phyloP scores from a whole-genome alignment of 176 grass and related monocot genomes.

The Zizania latifolia region DNA sequence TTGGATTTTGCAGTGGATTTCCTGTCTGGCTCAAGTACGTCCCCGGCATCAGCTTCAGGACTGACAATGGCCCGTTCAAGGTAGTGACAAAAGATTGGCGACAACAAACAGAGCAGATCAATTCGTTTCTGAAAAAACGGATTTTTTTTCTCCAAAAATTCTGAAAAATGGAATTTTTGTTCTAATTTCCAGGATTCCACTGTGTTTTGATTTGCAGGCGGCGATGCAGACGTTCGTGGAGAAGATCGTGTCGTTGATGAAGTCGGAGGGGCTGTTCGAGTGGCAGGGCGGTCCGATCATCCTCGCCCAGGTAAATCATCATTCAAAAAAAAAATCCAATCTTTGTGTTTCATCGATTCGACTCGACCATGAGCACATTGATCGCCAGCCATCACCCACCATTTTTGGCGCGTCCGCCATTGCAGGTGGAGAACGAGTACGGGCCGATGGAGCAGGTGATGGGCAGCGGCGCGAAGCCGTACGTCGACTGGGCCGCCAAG shows the following conservation, averaged over 20 bases:
- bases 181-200: background rate
- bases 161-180: background rate
- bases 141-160: too few species aligned
- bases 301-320: constrained; percentile 47
- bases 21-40: constrained; percentile 98
- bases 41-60: constrained; percentile 85
- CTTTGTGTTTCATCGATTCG: background rate
- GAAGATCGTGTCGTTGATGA: constrained; percentile 96
- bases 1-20: constrained; percentile 57
- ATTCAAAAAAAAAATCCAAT: background rate
- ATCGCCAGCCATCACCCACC: background rate
- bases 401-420: too few species aligned
- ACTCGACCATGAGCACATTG: background rate
- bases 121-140: background rate
- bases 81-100: constrained; percentile 34
- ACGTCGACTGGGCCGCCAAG: constrained; percentile 75
- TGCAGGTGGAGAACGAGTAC: constrained; percentile 94
- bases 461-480: constrained; percentile 64
- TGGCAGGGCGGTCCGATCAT: constrained; percentile 93
- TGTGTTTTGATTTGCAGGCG: constrained; percentile 40
- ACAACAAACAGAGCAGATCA: background rate
- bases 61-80: constrained; percentile 92
- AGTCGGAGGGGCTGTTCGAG: constrained; percentile 71
- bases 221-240: constrained; percentile 83
- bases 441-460: constrained; percentile 80